Evolutionary conservation across 108 stramenopile genomes (phyloP).

Genomic region (Cyclostephanos tholiformis): DNA sequence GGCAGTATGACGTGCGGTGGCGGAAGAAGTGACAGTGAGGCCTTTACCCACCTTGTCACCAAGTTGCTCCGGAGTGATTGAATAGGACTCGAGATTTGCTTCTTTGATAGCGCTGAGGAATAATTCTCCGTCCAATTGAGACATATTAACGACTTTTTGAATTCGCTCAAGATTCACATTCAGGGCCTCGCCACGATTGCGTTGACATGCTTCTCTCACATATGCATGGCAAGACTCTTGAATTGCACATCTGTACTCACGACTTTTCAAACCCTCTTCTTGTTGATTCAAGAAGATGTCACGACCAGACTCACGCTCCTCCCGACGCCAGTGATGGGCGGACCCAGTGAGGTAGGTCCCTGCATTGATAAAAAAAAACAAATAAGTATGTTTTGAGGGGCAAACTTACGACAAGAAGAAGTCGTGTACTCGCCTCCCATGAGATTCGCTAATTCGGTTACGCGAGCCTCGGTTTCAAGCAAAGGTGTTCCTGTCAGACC

Average conservation of each 20-base stretch:
- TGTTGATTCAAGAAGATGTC: conserved; percentile 43
- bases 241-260: conserved; percentile 35
- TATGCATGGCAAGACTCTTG: conserved; percentile 30
- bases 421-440: conserved; percentile 69
- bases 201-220: conserved; percentile 29
- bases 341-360: conserved; percentile 40
- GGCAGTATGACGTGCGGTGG: conserved; percentile 24
- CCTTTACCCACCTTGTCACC: conserved; percentile 32
- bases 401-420: not conserved
- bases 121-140: conserved; percentile 21
- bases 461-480: conserved; percentile 63
- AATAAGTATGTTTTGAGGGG: not conserved
- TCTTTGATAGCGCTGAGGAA: conserved; percentile 28
- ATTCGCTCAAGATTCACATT: conserved; percentile 21
- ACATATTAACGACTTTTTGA: conserved; percentile 24
- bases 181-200: conserved; percentile 22
- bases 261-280: conserved; percentile 33
- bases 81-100: conserved; percentile 31
- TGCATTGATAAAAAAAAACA: not conserved
- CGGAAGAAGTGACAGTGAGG: conserved; percentile 26
- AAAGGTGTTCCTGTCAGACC: conserved; percentile 78
- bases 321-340: conserved; percentile 42
- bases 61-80: conserved; percentile 28
- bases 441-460: conserved; percentile 71
- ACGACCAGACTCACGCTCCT: conserved; percentile 43